phyloP scores from a whole-genome alignment of 257 asterid species.

The Galeopsis tetrahit region DNA sequence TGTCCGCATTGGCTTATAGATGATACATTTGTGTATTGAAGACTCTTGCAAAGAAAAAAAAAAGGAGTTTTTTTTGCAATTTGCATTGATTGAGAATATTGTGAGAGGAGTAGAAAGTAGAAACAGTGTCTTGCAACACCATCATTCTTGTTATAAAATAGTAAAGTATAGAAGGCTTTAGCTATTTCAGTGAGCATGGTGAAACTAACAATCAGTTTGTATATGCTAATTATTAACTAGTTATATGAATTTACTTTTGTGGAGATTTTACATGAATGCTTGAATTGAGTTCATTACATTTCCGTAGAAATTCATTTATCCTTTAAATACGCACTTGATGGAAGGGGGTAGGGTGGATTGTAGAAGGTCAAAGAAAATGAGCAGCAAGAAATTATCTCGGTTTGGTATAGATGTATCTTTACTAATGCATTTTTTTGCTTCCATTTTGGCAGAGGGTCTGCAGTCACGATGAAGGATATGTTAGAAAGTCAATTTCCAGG shows the following conservation, averaged over 20 bases:
- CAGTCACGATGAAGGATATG: slow-evolving; percentile 94
- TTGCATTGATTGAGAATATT: not conserved
- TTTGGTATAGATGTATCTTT: not conserved
- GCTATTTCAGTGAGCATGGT: not conserved
- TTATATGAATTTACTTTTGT: not conserved
- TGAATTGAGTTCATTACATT: not conserved
- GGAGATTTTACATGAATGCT: not conserved
- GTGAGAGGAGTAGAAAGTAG: not conserved
- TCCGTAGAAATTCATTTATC: not conserved
- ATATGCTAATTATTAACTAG: not conserved
- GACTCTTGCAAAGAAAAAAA: not conserved
- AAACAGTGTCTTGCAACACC: slow-evolving; percentile 18
- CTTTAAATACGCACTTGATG: not conserved
- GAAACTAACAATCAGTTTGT: not conserved
- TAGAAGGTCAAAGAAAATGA: slow-evolving; percentile 5
- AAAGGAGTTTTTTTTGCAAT: not conserved
- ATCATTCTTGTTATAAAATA: slow-evolving; percentile 18
- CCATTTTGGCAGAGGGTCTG: slow-evolving; percentile 76
- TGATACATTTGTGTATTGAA: slow-evolving; percentile 23
- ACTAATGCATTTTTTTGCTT: slow-evolving; percentile 16
- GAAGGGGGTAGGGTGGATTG: not conserved
- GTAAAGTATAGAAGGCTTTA: not conserved
- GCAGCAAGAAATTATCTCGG: not conserved
- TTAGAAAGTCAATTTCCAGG: slow-evolving; percentile 90
- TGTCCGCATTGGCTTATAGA: not conserved